A percentile compares a stretch with the other conserved stretches of the same genome.
Evolutionary conservation across 345 rosid species (phyloP).

Genomic region (Kandelia obovata): DNA sequence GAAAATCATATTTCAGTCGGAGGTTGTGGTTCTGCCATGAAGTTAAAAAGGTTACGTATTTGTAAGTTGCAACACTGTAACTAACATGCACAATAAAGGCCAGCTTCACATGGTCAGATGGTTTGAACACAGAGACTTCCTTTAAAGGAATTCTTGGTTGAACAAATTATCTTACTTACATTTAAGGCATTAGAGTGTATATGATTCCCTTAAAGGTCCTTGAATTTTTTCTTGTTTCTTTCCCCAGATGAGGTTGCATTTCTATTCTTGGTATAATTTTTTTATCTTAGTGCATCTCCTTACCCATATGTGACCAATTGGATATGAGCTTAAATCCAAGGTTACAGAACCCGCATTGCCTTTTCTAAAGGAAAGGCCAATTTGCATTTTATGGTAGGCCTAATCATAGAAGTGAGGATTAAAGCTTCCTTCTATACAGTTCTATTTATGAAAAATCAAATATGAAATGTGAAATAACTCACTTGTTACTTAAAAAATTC

Average conservation of each 20-base stretch:
- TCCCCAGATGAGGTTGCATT: too few species aligned
- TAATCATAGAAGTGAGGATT: not conserved
- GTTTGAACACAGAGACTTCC: not conserved
- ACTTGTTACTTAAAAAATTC: not conserved
- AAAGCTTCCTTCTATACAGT: not conserved
- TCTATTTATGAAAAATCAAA: not conserved
- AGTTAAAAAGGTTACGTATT: conserved; percentile 5
- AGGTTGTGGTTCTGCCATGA: conserved; percentile 83
- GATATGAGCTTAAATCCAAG: not conserved
- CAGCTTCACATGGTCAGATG: too few species aligned
- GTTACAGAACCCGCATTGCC: not conserved
- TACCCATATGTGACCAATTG: too few species aligned
- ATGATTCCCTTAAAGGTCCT: too few species aligned
- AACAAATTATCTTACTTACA: too few species aligned
- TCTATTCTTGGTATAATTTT: too few species aligned
- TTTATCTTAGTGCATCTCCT: too few species aligned
- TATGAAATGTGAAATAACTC: not conserved
- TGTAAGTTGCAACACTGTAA: too few species aligned
- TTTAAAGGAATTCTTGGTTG: too few species aligned
- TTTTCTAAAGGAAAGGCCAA: not conserved
- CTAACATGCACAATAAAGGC: too few species aligned
- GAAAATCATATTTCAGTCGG: conserved; percentile 68
- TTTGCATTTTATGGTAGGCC: not conserved
- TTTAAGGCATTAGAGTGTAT: too few species aligned
- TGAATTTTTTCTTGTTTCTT: too few species aligned